Evolutionary conservation across 192 early-diverging fungal species (phyloP).

Genomic region (Backusella sp.): DNA sequence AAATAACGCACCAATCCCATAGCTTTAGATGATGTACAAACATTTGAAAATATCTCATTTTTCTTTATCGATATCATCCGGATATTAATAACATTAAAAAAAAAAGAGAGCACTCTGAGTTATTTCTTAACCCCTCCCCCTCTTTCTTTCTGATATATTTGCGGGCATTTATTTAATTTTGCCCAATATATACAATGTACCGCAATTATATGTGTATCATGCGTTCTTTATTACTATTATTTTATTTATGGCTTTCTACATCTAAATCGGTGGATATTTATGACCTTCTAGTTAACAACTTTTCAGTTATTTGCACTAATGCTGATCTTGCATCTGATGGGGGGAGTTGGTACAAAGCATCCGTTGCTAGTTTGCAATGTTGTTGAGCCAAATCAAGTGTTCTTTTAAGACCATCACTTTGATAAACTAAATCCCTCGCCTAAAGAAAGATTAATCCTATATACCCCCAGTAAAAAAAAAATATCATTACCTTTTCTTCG

Average conservation of each 20-base stretch:
- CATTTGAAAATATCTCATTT: not conserved
- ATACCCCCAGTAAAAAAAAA: too few species aligned
- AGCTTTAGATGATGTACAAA: not conserved
- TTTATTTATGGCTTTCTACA: not conserved
- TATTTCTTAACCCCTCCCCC: not conserved
- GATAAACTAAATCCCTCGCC: conserved; percentile 78
- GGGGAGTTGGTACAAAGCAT: conserved; percentile 67
- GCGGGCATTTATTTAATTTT: not conserved
- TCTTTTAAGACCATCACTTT: conserved; percentile 72
- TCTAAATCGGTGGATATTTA: not conserved
- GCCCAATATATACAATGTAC: not conserved
- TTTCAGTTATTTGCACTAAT: conserved; percentile 74
- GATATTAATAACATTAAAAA: too few species aligned
- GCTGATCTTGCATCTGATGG: conserved; percentile 74
- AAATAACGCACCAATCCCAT: conserved; percentile 2
- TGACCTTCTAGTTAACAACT: conserved; percentile 73
- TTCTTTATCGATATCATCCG: not conserved
- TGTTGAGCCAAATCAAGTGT: conserved; percentile 72
- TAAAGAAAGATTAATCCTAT: conserved; percentile 18
- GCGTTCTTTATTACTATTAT: not conserved
- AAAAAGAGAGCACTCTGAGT: not conserved
- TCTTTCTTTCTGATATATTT: not conserved
- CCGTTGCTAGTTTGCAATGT: conserved; percentile 74
- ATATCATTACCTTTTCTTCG: conserved; percentile 60
- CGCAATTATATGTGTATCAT: not conserved